Conservation (phyloP, 2,329 filamentous ascomycete species). For the Proliferodiscus dingleyae region DNA sequence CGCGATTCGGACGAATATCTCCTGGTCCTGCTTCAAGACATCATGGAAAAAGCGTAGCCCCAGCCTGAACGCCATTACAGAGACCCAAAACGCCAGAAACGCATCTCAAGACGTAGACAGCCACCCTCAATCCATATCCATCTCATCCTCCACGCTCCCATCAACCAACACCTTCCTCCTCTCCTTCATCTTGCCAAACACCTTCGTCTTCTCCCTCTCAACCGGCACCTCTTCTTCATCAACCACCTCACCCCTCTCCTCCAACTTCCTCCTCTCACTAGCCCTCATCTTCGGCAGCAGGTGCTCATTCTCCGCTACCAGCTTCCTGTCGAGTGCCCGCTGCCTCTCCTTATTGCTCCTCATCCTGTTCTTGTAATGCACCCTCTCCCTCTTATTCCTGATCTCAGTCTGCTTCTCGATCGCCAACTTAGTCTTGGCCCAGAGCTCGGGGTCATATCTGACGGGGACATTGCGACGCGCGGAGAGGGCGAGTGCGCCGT, state of each 20-base stretch:
- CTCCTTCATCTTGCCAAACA: slow-evolving; percentile 38
- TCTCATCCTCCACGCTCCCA: slow-evolving; percentile 42
- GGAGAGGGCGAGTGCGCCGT: slow-evolving; percentile 88
- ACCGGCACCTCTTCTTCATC: slow-evolving; percentile 38
- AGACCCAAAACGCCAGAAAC: slow-evolving; percentile 2
- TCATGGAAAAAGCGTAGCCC: slow-evolving; percentile 2
- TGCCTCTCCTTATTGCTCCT: slow-evolving; percentile 81
- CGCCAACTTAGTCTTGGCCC: slow-evolving; percentile 80
- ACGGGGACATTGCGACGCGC: slow-evolving; percentile 90
- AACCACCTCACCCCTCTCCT: slow-evolving; percentile 50
- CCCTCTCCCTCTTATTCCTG: slow-evolving; percentile 73
- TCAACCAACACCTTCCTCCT: slow-evolving; percentile 36
- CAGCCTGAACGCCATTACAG: slow-evolving; percentile 10
- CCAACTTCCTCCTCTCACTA: slow-evolving; percentile 56
- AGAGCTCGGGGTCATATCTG: slow-evolving; percentile 91
- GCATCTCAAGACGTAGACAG: neutral
- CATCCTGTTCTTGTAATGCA: slow-evolving; percentile 93
- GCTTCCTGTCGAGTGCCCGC: slow-evolving; percentile 73
- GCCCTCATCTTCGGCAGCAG: slow-evolving; percentile 71
- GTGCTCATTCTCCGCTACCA: slow-evolving; percentile 90
- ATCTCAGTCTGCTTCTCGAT: slow-evolving; percentile 92
- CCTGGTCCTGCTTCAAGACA: too few species aligned
- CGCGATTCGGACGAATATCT: too few species aligned
- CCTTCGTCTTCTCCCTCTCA: slow-evolving; percentile 35
- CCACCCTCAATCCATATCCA: slow-evolving; percentile 40